Conservation (phyloP, 1,284 basidiomycete species). For the Ceratobasidium sp. region DNA sequence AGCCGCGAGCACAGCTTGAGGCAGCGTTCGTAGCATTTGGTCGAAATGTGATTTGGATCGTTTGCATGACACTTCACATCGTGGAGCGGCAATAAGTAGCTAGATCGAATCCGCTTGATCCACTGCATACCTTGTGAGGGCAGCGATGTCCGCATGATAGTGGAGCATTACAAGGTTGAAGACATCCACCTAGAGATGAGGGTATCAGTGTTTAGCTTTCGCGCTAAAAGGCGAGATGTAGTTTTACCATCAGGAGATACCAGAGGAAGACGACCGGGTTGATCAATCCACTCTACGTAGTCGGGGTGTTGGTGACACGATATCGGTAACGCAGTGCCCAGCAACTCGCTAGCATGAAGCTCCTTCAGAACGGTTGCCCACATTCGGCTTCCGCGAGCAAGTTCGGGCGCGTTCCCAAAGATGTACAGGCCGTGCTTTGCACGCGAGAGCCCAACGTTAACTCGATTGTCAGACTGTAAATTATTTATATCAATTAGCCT, state of each 20-base stretch:
- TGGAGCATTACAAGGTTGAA: slow-evolving; percentile 60
- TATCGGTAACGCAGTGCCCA: slow-evolving; percentile 64
- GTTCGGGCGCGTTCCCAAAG: slow-evolving; percentile 66
- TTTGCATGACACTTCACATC: slow-evolving; percentile 66
- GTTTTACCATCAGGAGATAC: slow-evolving; percentile 64
- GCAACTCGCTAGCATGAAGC: slow-evolving; percentile 54
- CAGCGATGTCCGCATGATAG: slow-evolving; percentile 74
- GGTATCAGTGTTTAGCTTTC: background rate
- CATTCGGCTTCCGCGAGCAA: slow-evolving; percentile 59
- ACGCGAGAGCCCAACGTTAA: slow-evolving; percentile 72
- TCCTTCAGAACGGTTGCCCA: slow-evolving; percentile 67
- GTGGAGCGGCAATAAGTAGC: background rate
- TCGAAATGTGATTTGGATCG: slow-evolving; percentile 59
- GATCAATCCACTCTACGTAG: slow-evolving; percentile 51
- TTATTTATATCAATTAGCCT: slow-evolving; percentile 50
- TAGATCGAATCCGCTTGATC: slow-evolving; percentile 47
- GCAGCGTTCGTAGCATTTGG: slow-evolving; percentile 63
- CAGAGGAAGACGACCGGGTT: slow-evolving; percentile 60
- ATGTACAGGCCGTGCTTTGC: too few relatives aligned
- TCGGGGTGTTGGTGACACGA: slow-evolving; percentile 65
- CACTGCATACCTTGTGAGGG: slow-evolving; percentile 55
- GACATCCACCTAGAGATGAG: slow-evolving; percentile 68
- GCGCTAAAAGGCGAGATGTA: background rate
- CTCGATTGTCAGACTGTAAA: slow-evolving; percentile 46
- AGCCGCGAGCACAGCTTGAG: slow-evolving; percentile 59